These are phyloP conservation scores for Lasiosphaeria miniovina DNA, from an alignment of 495 filamentous ascomycete species.

Conservation along the genomic window DNA sequence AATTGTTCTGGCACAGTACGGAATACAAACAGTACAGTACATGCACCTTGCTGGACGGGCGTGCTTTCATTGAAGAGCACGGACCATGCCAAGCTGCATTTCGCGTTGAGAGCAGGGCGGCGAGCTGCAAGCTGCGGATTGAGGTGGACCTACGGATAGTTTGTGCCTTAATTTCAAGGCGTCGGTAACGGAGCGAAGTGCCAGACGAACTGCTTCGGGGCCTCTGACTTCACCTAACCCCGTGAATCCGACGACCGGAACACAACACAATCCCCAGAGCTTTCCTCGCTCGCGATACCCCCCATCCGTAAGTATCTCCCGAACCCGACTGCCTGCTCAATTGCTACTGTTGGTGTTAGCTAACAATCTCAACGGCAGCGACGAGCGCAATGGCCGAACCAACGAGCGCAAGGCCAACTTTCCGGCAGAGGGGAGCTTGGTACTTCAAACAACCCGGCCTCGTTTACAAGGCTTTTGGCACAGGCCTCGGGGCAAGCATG, in stretches of 20 bases:
- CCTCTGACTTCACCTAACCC: neutral
- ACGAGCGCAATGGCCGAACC: slow-evolving; percentile 28
- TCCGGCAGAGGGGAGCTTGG: too few species aligned
- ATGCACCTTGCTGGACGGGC: slow-evolving; percentile 10
- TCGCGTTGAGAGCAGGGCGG: too few species aligned
- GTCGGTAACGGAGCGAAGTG: too few species aligned
- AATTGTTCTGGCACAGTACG: too few species aligned
- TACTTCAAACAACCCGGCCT: slow-evolving; percentile 33
- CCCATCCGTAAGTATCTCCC: neutral
- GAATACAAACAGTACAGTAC: neutral
- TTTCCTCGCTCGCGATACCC: neutral
- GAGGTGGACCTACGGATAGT: too few species aligned
- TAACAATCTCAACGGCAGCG: slow-evolving; percentile 10
- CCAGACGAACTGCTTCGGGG: neutral
- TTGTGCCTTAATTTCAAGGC: too few species aligned
- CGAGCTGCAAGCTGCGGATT: too few species aligned
- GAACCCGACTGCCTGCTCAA: neutral
- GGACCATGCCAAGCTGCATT: neutral
- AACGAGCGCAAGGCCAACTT: too few species aligned
- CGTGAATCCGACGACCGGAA: neutral
- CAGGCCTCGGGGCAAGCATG: slow-evolving; percentile 89
- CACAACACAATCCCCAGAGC: neutral
- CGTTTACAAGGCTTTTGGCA: slow-evolving; percentile 80
- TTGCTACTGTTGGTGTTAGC: neutral
- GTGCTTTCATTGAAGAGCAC: neutral